Evolutionary conservation across 1,284 basidiomycete species (phyloP).

Genomic region (Ustilago esculenta): DNA sequence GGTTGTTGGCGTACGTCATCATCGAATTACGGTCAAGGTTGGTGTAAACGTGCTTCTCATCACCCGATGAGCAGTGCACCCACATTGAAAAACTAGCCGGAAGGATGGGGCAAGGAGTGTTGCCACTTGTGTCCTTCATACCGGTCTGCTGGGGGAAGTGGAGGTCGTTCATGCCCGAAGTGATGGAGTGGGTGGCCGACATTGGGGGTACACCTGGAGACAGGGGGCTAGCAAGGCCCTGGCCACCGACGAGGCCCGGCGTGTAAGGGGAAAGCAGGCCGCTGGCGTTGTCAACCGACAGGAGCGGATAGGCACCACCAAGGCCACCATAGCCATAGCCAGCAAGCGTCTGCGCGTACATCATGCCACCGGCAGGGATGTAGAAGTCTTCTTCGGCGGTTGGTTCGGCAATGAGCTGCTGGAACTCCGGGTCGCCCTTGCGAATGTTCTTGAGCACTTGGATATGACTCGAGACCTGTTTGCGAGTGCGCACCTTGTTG

Average conservation of each 20-base stretch:
- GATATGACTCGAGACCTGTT: conserved; percentile 67
- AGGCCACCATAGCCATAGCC: conserved; percentile 64
- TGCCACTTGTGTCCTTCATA: conserved; percentile 36
- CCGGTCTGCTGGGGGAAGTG: conserved; percentile 48
- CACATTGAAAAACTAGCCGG: conserved; percentile 66
- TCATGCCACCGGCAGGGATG: conserved; percentile 66
- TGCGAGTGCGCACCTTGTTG: conserved; percentile 64
- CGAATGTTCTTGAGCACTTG: conserved; percentile 67
- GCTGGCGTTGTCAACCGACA: conserved; percentile 37
- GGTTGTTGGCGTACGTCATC: conserved; percentile 51
- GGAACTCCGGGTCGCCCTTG: conserved; percentile 66
- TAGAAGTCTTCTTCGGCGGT: conserved; percentile 65
- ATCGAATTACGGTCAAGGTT: conserved; percentile 58
- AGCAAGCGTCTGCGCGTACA: conserved; percentile 65
- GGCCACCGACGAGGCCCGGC: conserved; percentile 31
- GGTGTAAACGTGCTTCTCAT: conserved; percentile 64
- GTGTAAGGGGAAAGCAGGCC: conserved; percentile 59
- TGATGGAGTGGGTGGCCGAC: conserved; percentile 56
- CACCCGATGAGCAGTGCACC: conserved; percentile 56
- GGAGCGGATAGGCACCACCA: conserved; percentile 49
- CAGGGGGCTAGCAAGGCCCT: conserved; percentile 38
- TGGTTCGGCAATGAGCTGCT: conserved; percentile 65
- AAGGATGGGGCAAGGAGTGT: conserved; percentile 53
- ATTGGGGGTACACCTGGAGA: conserved; percentile 51
- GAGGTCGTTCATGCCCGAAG: conserved; percentile 58